phyloP scores from a whole-genome alignment of 1,284 basidiomycete species.

The Trametes sp. region DNA sequence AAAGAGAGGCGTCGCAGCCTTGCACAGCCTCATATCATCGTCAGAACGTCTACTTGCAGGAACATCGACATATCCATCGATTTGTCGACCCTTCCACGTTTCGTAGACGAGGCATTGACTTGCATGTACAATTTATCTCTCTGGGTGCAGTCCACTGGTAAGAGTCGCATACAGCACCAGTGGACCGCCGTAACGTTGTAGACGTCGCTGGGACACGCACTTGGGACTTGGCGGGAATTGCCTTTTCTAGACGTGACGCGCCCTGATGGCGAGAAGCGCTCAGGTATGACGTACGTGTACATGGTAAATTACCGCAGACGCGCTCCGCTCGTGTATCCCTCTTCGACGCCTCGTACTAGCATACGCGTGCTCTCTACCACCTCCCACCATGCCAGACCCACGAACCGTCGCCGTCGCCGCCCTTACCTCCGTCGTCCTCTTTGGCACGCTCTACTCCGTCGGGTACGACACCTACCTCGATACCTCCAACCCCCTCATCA shows the following conservation, averaged over 20 bases:
- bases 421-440: slow-evolving; percentile 47
- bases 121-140: no score
- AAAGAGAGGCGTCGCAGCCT: not conserved
- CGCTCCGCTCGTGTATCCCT: not conserved
- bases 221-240: slow-evolving; percentile 9
- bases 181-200: no score
- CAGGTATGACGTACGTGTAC: slow-evolving; percentile 22
- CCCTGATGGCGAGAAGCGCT: slow-evolving; percentile 1
- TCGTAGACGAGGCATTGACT: no score
- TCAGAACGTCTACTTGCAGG: no score
- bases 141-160: no score
- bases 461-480: slow-evolving; percentile 65
- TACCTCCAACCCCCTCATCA: slow-evolving; percentile 74
- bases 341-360: not conserved
- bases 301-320: not conserved
- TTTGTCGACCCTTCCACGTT: no score
- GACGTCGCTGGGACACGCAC: no score
- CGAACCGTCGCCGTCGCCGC: slow-evolving; percentile 29
- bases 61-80: no score
- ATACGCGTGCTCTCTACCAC: not conserved
- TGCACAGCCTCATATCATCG: no score
- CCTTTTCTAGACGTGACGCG: slow-evolving; percentile 1
- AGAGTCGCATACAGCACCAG: no score
- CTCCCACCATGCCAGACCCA: slow-evolving; percentile 26
- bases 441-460: slow-evolving; percentile 63